Evolutionary conservation across 2,329 filamentous ascomycete genomes (phyloP).

Genomic region (Penicillium janthinellum): DNA sequence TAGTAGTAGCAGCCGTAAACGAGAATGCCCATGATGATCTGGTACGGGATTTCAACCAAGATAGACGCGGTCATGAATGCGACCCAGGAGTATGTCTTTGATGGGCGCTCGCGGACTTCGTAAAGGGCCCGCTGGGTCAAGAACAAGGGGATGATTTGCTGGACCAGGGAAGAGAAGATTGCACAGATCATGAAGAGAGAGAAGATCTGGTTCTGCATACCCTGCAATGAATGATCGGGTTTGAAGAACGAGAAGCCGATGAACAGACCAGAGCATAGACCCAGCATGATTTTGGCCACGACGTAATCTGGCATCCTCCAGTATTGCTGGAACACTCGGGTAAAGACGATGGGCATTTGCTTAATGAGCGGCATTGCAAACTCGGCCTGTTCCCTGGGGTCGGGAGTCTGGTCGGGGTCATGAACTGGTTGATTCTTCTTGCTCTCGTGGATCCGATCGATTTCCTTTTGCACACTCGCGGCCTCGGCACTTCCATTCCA

Average conservation of each 20-base stretch:
- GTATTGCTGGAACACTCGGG: constrained; percentile 83
- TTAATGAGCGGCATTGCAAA: constrained; percentile 72
- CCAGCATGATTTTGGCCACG: constrained; percentile 74
- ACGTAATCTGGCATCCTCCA: constrained; percentile 86
- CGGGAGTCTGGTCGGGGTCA: constrained; percentile 53
- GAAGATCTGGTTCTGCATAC: constrained; percentile 83
- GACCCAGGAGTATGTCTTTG: constrained; percentile 82
- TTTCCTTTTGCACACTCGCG: constrained; percentile 55
- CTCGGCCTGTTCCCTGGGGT: constrained; percentile 51
- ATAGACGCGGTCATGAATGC: constrained; percentile 83
- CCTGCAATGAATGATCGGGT: constrained; percentile 70
- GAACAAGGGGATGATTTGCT: constrained; percentile 72
- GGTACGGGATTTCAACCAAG: constrained; percentile 83
- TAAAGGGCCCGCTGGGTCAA: constrained; percentile 81
- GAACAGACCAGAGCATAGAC: constrained; percentile 64
- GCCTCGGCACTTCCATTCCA: constrained; percentile 62
- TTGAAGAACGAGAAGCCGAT: constrained; percentile 80
- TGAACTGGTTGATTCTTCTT: constrained; percentile 54
- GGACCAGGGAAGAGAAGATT: constrained; percentile 58
- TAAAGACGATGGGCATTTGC: constrained; percentile 70
- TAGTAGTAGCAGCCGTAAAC: constrained; percentile 86
- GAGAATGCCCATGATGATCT: constrained; percentile 69
- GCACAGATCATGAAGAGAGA: constrained; percentile 78
- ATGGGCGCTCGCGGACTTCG: constrained; percentile 80
- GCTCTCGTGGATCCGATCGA: constrained; percentile 57